Conservation (phyloP, 768 basidiomycete species). For the Pisolithus orientalis region DNA sequence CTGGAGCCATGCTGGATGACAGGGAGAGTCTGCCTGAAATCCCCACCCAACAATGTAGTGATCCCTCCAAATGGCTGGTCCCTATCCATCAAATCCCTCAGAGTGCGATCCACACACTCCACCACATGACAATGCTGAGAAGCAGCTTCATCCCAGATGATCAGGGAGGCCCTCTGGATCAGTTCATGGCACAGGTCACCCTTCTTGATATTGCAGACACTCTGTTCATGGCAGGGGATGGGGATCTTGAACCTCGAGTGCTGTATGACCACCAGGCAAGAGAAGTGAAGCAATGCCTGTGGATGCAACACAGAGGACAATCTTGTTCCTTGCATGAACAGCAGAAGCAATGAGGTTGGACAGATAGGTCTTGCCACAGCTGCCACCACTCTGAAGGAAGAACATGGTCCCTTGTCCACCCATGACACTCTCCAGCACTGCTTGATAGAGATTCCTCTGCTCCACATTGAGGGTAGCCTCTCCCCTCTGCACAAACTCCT, state of each 20-base stretch:
- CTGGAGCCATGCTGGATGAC: constrained; percentile 33
- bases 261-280: constrained; percentile 37
- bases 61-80: constrained; percentile 37
- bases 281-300: constrained; percentile 43
- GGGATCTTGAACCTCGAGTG: constrained; percentile 47
- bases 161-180: constrained; percentile 21
- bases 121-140: constrained; percentile 5
- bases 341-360: constrained; percentile 29
- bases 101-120: constrained; percentile 35
- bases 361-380: constrained; percentile 42
- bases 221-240: constrained; percentile 25
- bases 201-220: constrained; percentile 26
- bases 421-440: constrained; percentile 23
- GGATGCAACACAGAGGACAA: constrained; percentile 44
- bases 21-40: constrained; percentile 42
- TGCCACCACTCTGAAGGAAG: constrained; percentile 38
- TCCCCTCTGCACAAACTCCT: constrained; percentile 1
- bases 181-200: constrained; percentile 25
- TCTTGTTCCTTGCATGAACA: constrained; percentile 19
- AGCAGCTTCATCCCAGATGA: constrained; percentile 40
- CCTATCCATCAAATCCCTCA: constrained; percentile 26
- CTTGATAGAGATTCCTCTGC: constrained; percentile 23
- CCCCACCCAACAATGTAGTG: constrained; percentile 41
- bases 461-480: constrained; percentile 21
- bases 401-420: constrained; percentile 18